These are phyloP conservation scores for Melampsora americana DNA, from an alignment of 1,284 basidiomycete species.

Conservation along the genomic window DNA sequence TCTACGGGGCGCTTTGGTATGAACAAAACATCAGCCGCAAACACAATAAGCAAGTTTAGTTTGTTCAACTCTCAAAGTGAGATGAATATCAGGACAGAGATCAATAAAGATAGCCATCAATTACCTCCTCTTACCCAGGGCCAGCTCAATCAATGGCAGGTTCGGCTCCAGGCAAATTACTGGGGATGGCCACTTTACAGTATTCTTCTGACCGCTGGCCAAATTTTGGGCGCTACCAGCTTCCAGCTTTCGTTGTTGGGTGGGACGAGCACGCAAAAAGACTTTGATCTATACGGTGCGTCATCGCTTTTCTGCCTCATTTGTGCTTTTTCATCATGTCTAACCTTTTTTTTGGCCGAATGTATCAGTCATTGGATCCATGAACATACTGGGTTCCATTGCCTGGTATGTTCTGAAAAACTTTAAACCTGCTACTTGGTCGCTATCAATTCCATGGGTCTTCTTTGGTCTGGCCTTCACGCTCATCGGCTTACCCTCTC, in stretches of 20 bases:
- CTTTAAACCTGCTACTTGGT: conserved; percentile 78
- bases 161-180: conserved; percentile 22
- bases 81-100: not conserved
- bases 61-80: no score
- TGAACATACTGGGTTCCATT: conserved; percentile 76
- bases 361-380: conserved; percentile 64
- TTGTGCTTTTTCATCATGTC: not conserved
- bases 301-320: not conserved
- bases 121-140: not conserved
- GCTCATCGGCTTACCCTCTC: conserved; percentile 77
- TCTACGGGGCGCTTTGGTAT: conserved; percentile 20
- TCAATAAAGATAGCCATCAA: not conserved
- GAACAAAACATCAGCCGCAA: not conserved
- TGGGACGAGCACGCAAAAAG: conserved; percentile 74
- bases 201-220: conserved; percentile 77
- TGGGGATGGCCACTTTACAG: conserved; percentile 83
- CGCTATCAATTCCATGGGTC: conserved; percentile 78
- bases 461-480: conserved; percentile 85
- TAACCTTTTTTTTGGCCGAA: not conserved
- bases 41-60: no score
- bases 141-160: conserved; percentile 40
- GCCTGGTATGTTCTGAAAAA: conserved; percentile 87
- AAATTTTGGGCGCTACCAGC: conserved; percentile 77
- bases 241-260: conserved; percentile 87
- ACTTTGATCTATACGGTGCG: conserved; percentile 69